phyloP scores from a whole-genome alignment of 139 green algal species.

The Tetratostichococcus sp. region DNA sequence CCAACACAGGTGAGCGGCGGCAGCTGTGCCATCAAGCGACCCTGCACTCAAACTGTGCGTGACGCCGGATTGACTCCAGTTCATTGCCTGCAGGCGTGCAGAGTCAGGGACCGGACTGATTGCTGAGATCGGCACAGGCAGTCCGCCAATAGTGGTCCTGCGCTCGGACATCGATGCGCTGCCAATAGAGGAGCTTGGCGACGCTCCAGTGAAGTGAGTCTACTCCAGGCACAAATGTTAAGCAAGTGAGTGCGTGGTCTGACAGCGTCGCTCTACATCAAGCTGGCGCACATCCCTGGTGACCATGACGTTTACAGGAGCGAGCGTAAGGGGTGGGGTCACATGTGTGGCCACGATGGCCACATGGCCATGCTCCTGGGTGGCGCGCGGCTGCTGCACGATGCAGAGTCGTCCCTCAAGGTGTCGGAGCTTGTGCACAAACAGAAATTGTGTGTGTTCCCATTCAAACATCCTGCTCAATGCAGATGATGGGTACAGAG shows the following conservation, averaged over 20 bases:
- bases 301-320: too few relatives aligned
- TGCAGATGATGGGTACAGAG: too few relatives aligned
- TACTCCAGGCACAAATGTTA: too few relatives aligned
- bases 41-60: too few relatives aligned
- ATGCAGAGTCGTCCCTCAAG: conserved; percentile 30
- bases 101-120: conserved; percentile 8
- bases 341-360: background rate
- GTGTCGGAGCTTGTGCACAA: too few relatives aligned
- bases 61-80: too few relatives aligned
- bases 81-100: background rate
- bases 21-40: too few relatives aligned
- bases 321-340: conserved; percentile 17
- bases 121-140: conserved; percentile 70
- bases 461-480: too few relatives aligned
- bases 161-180: conserved; percentile 89
- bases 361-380: conserved; percentile 27
- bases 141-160: conserved; percentile 64
- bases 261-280: too few relatives aligned
- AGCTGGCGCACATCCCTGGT: too few relatives aligned
- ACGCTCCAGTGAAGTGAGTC: background rate
- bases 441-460: too few relatives aligned
- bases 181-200: conserved; percentile 48
- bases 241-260: too few relatives aligned
- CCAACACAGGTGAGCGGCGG: background rate
- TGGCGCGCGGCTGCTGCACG: conserved; percentile 73